Percentiles rank a stretch among this genome's conserved stretches.
These are phyloP conservation scores for Citrullus mucosospermus DNA, from an alignment of 306 rosid genomes.

Conservation along the genomic window DNA sequence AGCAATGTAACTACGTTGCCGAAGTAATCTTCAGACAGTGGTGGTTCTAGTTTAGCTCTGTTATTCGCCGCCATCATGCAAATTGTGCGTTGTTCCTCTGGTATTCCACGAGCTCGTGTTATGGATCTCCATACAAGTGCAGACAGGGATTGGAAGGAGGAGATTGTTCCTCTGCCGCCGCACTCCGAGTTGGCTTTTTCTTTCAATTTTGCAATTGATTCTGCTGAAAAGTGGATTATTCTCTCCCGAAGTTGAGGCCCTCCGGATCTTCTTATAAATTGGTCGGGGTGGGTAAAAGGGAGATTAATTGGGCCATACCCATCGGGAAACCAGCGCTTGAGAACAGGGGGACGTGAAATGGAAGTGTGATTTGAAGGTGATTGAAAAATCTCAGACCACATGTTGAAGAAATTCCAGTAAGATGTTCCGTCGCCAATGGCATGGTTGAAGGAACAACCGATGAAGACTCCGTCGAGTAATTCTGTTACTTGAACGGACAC, in stretches of 20 bases:
- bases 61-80: constrained; percentile 28
- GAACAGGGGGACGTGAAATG: constrained; percentile 23
- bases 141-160: constrained; percentile 45
- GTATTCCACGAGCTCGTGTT: constrained; percentile 24
- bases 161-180: constrained; percentile 15
- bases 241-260: constrained; percentile 32
- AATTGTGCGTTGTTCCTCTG: constrained; percentile 6
- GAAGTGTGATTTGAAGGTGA: not conserved
- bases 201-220: constrained; percentile 42
- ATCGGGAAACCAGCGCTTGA: constrained; percentile 37
- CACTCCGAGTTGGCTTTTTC: constrained; percentile 35
- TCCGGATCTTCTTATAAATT: constrained; percentile 30
- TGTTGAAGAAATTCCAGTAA: constrained; percentile 45
- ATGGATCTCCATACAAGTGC: constrained; percentile 44
- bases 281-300: constrained; percentile 29
- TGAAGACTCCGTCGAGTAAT: constrained; percentile 27
- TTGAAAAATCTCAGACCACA: constrained; percentile 44
- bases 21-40: constrained; percentile 29
- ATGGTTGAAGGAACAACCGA: constrained; percentile 55
- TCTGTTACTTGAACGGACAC: constrained; percentile 45
- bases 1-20: constrained; percentile 15
- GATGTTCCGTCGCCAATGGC: constrained; percentile 25
- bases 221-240: constrained; percentile 41
- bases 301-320: constrained; percentile 28
- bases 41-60: constrained; percentile 38